phyloP scores from a whole-genome alignment of 1,284 basidiomycete species.

The Trichosporon ovoides region DNA sequence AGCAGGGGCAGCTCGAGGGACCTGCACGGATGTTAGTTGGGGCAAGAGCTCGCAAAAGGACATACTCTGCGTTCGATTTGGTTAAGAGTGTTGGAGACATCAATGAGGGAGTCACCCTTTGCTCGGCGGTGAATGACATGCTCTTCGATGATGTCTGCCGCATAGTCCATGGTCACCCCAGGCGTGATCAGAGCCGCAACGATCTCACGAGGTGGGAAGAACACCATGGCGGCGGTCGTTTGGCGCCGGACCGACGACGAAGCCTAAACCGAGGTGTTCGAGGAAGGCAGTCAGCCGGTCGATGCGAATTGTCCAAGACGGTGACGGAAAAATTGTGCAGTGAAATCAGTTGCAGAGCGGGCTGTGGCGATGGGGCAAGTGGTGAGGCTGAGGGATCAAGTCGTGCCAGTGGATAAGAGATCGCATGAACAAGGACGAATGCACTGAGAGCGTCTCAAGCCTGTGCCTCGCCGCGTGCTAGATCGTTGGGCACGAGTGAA shows the following conservation, averaged over 20 bases:
- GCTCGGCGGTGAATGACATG: conserved; percentile 35
- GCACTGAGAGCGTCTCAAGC: background rate
- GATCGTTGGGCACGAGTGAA: background rate
- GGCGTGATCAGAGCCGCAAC: conserved; percentile 3
- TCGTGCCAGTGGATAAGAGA: background rate
- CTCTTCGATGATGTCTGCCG: conserved; percentile 39
- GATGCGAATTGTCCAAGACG: background rate
- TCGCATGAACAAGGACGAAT: background rate
- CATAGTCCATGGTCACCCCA: conserved; percentile 12
- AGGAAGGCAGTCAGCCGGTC: background rate
- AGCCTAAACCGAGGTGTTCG: background rate
- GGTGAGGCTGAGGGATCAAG: too few species aligned
- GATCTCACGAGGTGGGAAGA: conserved; percentile 1
- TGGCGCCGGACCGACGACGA: background rate
- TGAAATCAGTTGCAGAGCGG: too few species aligned
- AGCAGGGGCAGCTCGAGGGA: conserved; percentile 31
- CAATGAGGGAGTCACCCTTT: conserved; percentile 43
- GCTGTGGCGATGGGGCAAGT: background rate
- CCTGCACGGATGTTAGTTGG: conserved; percentile 12
- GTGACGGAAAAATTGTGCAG: too few species aligned
- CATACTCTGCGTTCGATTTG: conserved; percentile 40
- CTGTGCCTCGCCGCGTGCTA: background rate
- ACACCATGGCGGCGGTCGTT: conserved; percentile 2
- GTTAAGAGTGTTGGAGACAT: conserved; percentile 34
- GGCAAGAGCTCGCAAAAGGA: background rate